These are phyloP conservation scores for Globisporangium perplexum DNA, from an alignment of 352 stramenopile genomes.

Conservation along the genomic window DNA sequence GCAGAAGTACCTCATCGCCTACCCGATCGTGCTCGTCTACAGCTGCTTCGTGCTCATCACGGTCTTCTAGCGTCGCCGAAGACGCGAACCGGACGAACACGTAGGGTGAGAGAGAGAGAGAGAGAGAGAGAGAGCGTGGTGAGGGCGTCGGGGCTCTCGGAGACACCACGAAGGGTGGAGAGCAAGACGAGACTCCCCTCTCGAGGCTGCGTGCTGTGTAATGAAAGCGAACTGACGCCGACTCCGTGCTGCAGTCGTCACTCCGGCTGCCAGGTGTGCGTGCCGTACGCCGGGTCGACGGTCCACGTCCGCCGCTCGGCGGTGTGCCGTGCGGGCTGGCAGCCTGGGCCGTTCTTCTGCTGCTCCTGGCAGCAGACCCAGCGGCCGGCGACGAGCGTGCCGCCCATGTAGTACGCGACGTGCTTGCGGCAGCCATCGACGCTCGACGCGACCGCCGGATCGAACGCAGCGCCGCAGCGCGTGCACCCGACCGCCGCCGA, in stretches of 20 bases:
- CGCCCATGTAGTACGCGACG: conserved; percentile 43
- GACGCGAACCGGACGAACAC: too few relatives aligned
- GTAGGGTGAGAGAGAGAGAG: not conserved
- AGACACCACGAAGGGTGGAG: too few relatives aligned
- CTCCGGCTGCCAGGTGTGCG: conserved; percentile 26
- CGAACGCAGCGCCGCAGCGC: conserved; percentile 31
- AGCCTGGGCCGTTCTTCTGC: conserved; percentile 24
- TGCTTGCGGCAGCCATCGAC: conserved; percentile 34
- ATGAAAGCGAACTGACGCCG: not conserved
- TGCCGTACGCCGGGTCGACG: conserved; percentile 28
- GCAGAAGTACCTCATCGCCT: conserved; percentile 97
- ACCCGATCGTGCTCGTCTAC: conserved; percentile 96
- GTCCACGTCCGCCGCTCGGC: conserved; percentile 23
- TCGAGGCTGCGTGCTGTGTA: not conserved
- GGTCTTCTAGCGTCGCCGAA: conserved; percentile 85
- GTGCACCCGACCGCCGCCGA: conserved; percentile 18
- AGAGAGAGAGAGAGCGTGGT: too few relatives aligned
- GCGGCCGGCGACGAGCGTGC: conserved; percentile 28
- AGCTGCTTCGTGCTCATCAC: conserved; percentile 98
- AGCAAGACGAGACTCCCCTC: too few relatives aligned
- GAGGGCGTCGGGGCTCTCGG: too few relatives aligned
- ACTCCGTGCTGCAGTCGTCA: not conserved
- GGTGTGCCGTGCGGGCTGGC: conserved; percentile 27
- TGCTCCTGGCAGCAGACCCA: conserved; percentile 54
- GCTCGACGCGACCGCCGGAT: conserved; percentile 17